phyloP scores from a whole-genome alignment of 2,329 filamentous ascomycete species.

The Aspergillus melleus region DNA sequence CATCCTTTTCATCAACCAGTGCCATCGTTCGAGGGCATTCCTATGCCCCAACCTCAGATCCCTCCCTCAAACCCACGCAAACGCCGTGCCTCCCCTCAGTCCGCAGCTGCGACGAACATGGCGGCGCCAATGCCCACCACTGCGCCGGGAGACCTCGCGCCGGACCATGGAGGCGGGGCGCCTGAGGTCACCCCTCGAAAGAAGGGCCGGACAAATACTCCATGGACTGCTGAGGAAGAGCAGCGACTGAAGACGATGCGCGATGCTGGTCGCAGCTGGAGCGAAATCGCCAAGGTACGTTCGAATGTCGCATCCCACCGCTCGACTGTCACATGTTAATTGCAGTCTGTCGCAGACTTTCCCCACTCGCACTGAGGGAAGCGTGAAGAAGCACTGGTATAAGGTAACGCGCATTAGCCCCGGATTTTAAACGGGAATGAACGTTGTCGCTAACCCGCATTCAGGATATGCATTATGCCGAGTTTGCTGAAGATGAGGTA shows the following conservation, averaged over 20 bases:
- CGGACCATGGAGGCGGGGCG: constrained; percentile 22
- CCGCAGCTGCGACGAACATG: constrained; percentile 39
- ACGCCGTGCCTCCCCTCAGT: constrained; percentile 43
- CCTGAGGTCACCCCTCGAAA: constrained; percentile 55
- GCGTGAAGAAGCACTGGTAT: constrained; percentile 99
- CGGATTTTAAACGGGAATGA: not conserved
- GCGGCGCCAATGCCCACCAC: constrained; percentile 31
- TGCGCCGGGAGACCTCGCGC: constrained; percentile 31
- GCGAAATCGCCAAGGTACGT: constrained; percentile 91
- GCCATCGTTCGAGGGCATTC: constrained; percentile 39
- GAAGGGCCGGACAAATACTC: constrained; percentile 97
- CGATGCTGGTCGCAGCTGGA: constrained; percentile 91
- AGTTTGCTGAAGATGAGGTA: constrained; percentile 97
- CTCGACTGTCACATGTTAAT: not conserved
- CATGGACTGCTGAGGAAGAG: constrained; percentile 95
- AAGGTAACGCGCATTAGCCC: constrained; percentile 61
- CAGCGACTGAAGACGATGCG: constrained; percentile 90
- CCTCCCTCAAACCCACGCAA: constrained; percentile 44
- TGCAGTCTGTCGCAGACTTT: constrained; percentile 65
- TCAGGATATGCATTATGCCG: constrained; percentile 98
- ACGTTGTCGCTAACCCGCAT: constrained; percentile 22
- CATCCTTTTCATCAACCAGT: constrained; percentile 37
- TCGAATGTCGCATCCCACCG: not conserved
- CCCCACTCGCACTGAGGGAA: constrained; percentile 88
- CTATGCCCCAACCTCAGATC: constrained; percentile 39